phyloP scores from a whole-genome alignment of 2,329 filamentous ascomycete genomes.

The Cladosporium cucumerinum region DNA sequence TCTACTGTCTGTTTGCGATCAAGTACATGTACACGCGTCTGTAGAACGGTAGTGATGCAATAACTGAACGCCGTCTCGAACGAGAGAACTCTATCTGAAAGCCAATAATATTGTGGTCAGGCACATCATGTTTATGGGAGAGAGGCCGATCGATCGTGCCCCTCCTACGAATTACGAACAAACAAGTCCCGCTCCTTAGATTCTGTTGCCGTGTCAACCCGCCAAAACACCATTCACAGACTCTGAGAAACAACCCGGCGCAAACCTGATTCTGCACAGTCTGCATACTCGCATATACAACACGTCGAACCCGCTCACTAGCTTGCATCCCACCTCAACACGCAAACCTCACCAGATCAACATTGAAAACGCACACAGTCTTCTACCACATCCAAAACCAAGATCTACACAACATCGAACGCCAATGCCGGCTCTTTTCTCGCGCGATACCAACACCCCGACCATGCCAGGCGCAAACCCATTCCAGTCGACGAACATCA shows the following conservation, averaged over 20 bases:
- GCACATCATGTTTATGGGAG: background rate
- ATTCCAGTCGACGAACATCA: constrained; percentile 13
- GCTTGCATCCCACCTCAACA: background rate
- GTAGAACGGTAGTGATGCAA: background rate
- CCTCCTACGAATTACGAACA: background rate
- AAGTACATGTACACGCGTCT: background rate
- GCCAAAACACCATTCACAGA: background rate
- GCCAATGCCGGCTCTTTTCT: constrained; percentile 24
- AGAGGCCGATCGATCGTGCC: background rate
- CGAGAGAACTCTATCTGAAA: background rate
- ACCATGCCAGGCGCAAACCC: constrained; percentile 18
- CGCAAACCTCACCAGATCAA: background rate
- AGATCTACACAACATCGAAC: background rate
- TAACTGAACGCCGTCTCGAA: background rate
- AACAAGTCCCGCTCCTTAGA: background rate
- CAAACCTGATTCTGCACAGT: background rate
- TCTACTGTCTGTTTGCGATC: background rate
- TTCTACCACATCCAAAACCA: background rate
- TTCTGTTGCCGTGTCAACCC: background rate
- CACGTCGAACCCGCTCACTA: background rate
- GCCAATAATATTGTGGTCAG: background rate
- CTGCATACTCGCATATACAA: background rate
- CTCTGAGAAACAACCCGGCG: constrained; percentile 1
- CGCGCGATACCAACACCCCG: constrained; percentile 27
- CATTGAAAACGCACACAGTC: background rate